Evolutionary conservation across 257 asterid species (phyloP), one percentile per base, ranked within the genome.

Genomic region (Jasminum sambac): DNA sequence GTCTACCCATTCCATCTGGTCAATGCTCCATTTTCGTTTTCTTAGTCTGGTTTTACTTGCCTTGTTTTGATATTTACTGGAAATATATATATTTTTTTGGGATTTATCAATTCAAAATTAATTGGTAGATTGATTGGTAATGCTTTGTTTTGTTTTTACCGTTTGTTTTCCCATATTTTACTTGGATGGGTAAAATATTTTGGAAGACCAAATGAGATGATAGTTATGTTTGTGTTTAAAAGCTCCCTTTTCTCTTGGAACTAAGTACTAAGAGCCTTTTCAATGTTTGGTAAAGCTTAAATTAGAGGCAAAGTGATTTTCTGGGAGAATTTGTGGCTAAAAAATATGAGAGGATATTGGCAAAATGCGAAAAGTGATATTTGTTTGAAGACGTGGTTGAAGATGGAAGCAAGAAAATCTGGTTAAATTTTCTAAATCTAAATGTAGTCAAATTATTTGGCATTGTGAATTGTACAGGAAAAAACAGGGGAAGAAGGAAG

Each of bases 401-500:
- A 30, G 36, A 30, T 30, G 36, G 4, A 4, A 30, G 36, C 4
- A 30, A 30, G 36, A 30, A 30, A 30, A 30, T 1, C 2, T 30
- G 36, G 4, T 30, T 30, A 30, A 30, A 30, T 4, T 30, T 30
- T 30, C 36, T 44, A 5, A 11, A 48, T 66, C 1, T 72, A 13
- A 43, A 52, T 67, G 69, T 60, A 24, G 67, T 73, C 61, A 11
- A 24, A 64, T 11, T 59, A 63, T 63, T 11, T 78, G 72, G 30
- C 8, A 2, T 41, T 43, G 42, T 68, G 57, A 13, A 69, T 68
- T 77, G 60, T 50, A 66, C 86, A 87, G 96, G 85, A 87, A 80
- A 78, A 80, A 59, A 11, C 72, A 84, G 76, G 83, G 80, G 72
- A 85, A 82, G 76, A 83, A 89, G 79, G 84, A 84, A 79, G 42